Evolutionary conservation across 805 yeast species (phyloP), one percentile per base, ranked within the genome.

Genomic region (Candida lessepsii): DNA sequence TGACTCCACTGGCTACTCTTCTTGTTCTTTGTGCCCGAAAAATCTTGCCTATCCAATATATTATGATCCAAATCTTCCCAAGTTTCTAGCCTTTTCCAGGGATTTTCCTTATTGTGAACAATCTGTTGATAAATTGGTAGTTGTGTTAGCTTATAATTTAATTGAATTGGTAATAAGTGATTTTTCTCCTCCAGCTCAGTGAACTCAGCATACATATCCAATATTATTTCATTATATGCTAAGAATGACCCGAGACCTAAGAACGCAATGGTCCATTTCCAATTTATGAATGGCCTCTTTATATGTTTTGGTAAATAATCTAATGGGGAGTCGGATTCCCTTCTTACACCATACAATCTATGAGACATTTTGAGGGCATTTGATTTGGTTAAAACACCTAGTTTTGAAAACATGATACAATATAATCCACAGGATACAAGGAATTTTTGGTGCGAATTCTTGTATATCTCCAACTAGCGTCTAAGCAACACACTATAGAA

Each of bases 61-160:
- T 66, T 66, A 28, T 63, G 51, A 41, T 67, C 68, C 33, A 68
- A 52, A 42, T 66, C 67, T 62, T 48, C 80, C 70, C 63, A 78
- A 37, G 64, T 65, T 44, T 44, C 71, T 44, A 62, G 60, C 54
- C 49, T 70, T 48, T 59, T 74, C 75, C 67, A 78, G 43, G 56
- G 70, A 51, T 52, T 70, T 49, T 76, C 72, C 61, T 47, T 75
- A 40, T 56, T 65, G 45, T 54, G 67, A 49, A 60, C 54, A 28
- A 85, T 60, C 36, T 72, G 59, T 45, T 75, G 63, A 34, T 80
- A 81, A 2, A 81, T 56, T 0, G 79, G 75, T 35, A 84, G 57
- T 3, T 62, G 52, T 24, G 71, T 65, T 33, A 83, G 56, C 45
- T 80, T 63, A 18, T 60, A 57, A 45, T 76, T 79, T 36, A 86